Percentiles rank a stretch among this genome's conserved stretches.
Conservation (phyloP, 2,329 filamentous ascomycete genomes). For the Xylariomycetidae sp. region DNA sequence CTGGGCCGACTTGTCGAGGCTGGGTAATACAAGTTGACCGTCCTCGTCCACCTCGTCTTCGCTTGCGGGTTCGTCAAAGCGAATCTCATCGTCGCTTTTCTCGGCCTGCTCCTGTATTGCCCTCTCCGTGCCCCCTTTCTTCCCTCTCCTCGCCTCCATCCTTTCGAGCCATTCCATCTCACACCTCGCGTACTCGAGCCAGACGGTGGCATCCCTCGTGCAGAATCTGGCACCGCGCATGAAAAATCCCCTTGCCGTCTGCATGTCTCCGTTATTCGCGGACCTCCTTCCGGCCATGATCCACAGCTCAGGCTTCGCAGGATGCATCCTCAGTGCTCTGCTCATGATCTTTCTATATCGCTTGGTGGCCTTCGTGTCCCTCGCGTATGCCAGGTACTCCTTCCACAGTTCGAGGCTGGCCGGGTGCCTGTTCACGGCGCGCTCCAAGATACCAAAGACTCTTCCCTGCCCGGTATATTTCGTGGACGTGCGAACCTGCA, state of each 20-base stretch:
- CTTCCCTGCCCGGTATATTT: slow-evolving; percentile 72
- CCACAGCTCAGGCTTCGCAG: slow-evolving; percentile 80
- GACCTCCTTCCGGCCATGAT: slow-evolving; percentile 75
- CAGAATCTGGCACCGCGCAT: slow-evolving; percentile 88
- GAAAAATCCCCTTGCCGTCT: slow-evolving; percentile 77
- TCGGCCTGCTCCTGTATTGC: slow-evolving; percentile 51
- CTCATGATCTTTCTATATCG: slow-evolving; percentile 61
- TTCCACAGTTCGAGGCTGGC: slow-evolving; percentile 81
- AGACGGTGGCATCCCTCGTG: slow-evolving; percentile 66
- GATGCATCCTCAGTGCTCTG: slow-evolving; percentile 76
- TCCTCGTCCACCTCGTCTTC: slow-evolving; percentile 39
- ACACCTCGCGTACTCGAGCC: slow-evolving; percentile 84
- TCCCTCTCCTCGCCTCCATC: slow-evolving; percentile 65
- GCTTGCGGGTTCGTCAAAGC: slow-evolving; percentile 38
- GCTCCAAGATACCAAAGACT: slow-evolving; percentile 84
- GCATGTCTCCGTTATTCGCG: slow-evolving; percentile 81
- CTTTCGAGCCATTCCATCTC: slow-evolving; percentile 91
- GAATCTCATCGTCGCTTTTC: slow-evolving; percentile 43
- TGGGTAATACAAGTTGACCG: slow-evolving; percentile 37
- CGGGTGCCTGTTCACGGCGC: slow-evolving; percentile 78
- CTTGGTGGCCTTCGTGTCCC: slow-evolving; percentile 61
- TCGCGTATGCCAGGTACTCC: slow-evolving; percentile 80
- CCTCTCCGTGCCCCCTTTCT: slow-evolving; percentile 38
- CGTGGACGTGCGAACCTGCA: slow-evolving; percentile 67
- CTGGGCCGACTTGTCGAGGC: slow-evolving; percentile 36